These are phyloP conservation scores for Cylindrodendrum hubeiense DNA, from an alignment of 2,329 filamentous ascomycete genomes.

Conservation along the genomic window DNA sequence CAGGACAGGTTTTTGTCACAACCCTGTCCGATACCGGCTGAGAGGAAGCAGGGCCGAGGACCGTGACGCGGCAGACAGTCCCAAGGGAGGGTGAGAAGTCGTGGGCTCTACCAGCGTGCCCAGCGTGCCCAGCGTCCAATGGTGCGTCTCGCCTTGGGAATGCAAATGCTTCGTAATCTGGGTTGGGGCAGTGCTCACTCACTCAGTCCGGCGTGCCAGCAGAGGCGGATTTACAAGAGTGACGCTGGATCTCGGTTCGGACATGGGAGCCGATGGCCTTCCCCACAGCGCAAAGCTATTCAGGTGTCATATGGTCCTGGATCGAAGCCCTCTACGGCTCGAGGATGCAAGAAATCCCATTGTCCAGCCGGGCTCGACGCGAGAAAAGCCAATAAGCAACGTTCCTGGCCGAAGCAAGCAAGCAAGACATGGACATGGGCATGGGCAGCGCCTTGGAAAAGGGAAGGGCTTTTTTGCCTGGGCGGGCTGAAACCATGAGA, in stretches of 20 bases:
- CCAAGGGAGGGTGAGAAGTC: slow-evolving; percentile 10
- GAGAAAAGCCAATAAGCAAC: slow-evolving; percentile 16
- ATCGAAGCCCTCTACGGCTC: not conserved
- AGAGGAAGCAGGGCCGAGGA: slow-evolving; percentile 21
- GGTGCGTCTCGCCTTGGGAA: slow-evolving; percentile 23
- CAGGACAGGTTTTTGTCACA: not conserved
- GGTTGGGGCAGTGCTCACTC: slow-evolving; percentile 33
- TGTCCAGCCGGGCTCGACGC: not conserved
- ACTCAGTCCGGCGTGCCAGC: slow-evolving; percentile 23
- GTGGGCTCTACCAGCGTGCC: not conserved
- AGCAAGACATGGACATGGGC: slow-evolving; percentile 36
- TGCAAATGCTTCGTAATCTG: slow-evolving; percentile 26
- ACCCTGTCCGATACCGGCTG: slow-evolving; percentile 24
- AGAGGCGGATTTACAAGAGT: slow-evolving; percentile 5
- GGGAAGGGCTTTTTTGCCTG: slow-evolving; percentile 28
- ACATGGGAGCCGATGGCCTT: not conserved
- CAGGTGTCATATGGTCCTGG: slow-evolving; percentile 8
- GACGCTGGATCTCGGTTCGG: slow-evolving; percentile 5
- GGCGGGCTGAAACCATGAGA: slow-evolving; percentile 30
- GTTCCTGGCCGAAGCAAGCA: slow-evolving; percentile 23
- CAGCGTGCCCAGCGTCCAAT: slow-evolving; percentile 11
- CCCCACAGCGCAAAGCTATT: slow-evolving; percentile 14
- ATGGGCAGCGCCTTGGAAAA: slow-evolving; percentile 33
- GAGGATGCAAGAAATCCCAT: slow-evolving; percentile 2
- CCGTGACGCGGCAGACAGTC: slow-evolving; percentile 1